phyloP scores from a whole-genome alignment of 2,329 filamentous ascomycete genomes.

The Diplocarpon rosae region DNA sequence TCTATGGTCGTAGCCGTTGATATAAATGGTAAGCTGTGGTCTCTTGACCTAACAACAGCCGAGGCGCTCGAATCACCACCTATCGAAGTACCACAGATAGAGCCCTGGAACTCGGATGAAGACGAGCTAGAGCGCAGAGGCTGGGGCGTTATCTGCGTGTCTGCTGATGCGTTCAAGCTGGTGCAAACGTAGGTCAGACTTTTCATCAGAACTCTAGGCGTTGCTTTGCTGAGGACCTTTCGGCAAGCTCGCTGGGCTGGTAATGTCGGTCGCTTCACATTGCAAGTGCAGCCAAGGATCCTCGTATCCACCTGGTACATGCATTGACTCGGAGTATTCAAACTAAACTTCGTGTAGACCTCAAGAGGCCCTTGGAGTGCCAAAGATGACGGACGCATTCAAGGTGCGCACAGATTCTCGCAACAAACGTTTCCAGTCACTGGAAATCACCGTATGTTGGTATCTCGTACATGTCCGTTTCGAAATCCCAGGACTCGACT shows the following conservation, averaged over 20 bases:
- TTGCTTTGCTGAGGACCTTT: no score
- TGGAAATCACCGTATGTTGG: constrained; percentile 3
- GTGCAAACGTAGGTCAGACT: constrained; percentile 7
- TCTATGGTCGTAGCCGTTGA: constrained; percentile 20
- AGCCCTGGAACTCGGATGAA: background rate
- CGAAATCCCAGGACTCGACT: no score
- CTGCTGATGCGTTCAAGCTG: constrained; percentile 14
- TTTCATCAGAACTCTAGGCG: background rate
- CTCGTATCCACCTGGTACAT: no score
- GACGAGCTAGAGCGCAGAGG: constrained; percentile 11
- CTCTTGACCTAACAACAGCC: background rate
- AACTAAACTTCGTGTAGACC: constrained; percentile 4
- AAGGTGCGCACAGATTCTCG: background rate
- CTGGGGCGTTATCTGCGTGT: constrained; percentile 23
- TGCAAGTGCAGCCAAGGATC: no score
- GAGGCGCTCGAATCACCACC: background rate
- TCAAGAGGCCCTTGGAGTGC: constrained; percentile 6
- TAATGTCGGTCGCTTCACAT: no score
- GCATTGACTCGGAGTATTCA: no score
- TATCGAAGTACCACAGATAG: background rate
- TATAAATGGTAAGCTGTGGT: constrained; percentile 17
- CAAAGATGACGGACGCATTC: background rate
- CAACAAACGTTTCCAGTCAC: background rate
- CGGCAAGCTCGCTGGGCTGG: no score
- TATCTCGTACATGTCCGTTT: no score